These are phyloP conservation scores for Helicostylum pulchrum DNA, from an alignment of 192 early-diverging fungal genomes.

Conservation along the genomic window DNA sequence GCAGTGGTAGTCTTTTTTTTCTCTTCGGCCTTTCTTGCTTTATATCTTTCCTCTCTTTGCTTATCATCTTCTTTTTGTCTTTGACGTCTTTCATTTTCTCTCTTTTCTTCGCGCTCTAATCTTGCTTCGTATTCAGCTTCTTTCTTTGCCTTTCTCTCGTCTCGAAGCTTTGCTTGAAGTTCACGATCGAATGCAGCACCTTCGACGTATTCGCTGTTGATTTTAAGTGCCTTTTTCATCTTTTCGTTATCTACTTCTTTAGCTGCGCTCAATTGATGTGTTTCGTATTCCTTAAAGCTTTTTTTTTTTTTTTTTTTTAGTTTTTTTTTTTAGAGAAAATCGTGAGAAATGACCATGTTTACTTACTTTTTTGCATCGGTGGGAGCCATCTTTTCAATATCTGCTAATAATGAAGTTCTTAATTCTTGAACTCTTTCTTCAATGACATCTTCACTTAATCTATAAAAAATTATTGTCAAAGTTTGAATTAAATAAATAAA, in stretches of 20 bases:
- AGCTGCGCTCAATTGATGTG: conserved; percentile 67
- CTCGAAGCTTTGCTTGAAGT: conserved; percentile 49
- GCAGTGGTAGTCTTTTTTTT: neutral
- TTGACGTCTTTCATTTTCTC: neutral
- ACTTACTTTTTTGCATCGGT: conserved; percentile 36
- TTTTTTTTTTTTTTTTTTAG: neutral
- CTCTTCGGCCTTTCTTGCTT: neutral
- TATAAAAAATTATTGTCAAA: conserved; percentile 17
- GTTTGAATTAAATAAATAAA: neutral
- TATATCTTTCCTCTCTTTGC: conserved; percentile 7
- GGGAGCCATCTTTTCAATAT: conserved; percentile 38
- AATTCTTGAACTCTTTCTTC: conserved; percentile 61
- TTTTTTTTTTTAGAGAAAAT: neutral
- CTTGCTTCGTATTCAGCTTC: conserved; percentile 3
- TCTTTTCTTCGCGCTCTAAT: neutral
- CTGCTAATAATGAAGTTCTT: conserved; percentile 53
- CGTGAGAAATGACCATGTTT: too few species aligned
- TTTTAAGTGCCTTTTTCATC: conserved; percentile 66
- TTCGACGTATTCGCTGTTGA: conserved; percentile 60
- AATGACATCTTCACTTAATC: conserved; percentile 60
- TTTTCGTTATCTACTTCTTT: conserved; percentile 66
- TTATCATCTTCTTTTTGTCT: neutral
- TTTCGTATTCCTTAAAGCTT: conserved; percentile 58
- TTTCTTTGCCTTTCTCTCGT: conserved; percentile 14
- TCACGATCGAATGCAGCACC: conserved; percentile 79